phyloP scores from a whole-genome alignment of 192 early-diverging fungal genomes.

The Rhizophagus sp. region DNA sequence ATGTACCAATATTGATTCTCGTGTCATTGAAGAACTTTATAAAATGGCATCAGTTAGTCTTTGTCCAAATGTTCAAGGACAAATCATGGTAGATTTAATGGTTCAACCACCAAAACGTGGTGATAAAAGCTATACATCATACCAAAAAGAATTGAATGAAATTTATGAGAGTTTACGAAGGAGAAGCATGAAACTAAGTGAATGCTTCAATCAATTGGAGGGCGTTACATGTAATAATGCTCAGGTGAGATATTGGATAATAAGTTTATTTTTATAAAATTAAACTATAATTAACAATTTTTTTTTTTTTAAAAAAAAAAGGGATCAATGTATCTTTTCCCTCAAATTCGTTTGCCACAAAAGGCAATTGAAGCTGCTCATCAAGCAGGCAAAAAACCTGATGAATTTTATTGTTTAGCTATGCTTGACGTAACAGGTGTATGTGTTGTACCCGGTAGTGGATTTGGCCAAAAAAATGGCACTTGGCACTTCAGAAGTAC shows the following conservation, averaged over 20 bases:
- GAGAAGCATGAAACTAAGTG: conserved; percentile 72
- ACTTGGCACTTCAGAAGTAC: conserved; percentile 97
- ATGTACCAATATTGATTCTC: conserved; percentile 74
- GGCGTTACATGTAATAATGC: conserved; percentile 85
- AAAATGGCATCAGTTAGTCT: conserved; percentile 92
- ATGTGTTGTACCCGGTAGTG: conserved; percentile 92
- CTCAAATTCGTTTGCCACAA: conserved; percentile 70
- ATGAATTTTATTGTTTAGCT: conserved; percentile 88
- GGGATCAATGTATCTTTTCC: conserved; percentile 98
- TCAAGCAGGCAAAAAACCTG: conserved; percentile 71
- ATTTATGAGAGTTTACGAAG: conserved; percentile 83
- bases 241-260: conserved; percentile 23
- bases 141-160: conserved; percentile 66
- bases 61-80: conserved; percentile 94
- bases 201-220: conserved; percentile 80
- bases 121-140: conserved; percentile 74
- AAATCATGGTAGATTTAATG: conserved; percentile 94
- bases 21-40: conserved; percentile 84
- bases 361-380: conserved; percentile 80
- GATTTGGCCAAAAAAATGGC: conserved; percentile 86
- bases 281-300: not conserved
- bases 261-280: not conserved
- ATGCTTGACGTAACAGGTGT: conserved; percentile 95
- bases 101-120: conserved; percentile 84
- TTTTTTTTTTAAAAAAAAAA: conserved; percentile 26